Evolutionary conservation across 306 rosid species (phyloP), one percentile per base, ranked within the genome.

Genomic region (Leucaena leucocephala): DNA sequence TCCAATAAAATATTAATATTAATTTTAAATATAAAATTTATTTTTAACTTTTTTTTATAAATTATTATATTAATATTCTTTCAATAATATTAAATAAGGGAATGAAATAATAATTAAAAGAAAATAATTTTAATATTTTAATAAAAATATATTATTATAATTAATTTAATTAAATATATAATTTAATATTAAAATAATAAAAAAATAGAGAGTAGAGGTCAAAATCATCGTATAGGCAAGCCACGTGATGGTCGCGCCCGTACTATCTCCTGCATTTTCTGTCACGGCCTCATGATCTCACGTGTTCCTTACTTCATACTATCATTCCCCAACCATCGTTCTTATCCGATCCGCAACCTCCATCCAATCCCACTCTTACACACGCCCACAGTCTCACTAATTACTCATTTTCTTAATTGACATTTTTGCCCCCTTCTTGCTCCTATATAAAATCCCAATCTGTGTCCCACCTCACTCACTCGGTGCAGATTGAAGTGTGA

Each of bases 311-410:
- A 16, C 82, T 71, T 55, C 69, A 76, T 10, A 62, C 2, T 66
- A 76, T 0, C 49, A 1, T 12, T 8, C 0, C 10, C 80, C 22
- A 38, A 12, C 62, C 72, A 1, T 15, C 72, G 61, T 54, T 17
- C 89, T 83, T 86, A 86, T 86, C 89, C 85, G 42, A 62, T 39
- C 3, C 48, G 9, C 69, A 44, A 3, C 58, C 39, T 63, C 34
- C 39, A 0, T 44, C 78, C 63, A 80, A 73, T 84, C 22, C 48
- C 78, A 50, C 38, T 43, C 46, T 48, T 34, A 36, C 78, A 78
- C 88, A 15, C 16, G 54, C 61, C 76, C 62, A 63, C 13, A 45
- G 73, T 34, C n/a, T 38, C 8, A 6, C 16, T 2, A 40, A 2
- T 33, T 19, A 3, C 21, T 54, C 6, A 0, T 27, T 52, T 43